Base-by-base conservation (phyloP, 768 basidiomycete genomes). In the Russula griseocarnosa region DNA sequence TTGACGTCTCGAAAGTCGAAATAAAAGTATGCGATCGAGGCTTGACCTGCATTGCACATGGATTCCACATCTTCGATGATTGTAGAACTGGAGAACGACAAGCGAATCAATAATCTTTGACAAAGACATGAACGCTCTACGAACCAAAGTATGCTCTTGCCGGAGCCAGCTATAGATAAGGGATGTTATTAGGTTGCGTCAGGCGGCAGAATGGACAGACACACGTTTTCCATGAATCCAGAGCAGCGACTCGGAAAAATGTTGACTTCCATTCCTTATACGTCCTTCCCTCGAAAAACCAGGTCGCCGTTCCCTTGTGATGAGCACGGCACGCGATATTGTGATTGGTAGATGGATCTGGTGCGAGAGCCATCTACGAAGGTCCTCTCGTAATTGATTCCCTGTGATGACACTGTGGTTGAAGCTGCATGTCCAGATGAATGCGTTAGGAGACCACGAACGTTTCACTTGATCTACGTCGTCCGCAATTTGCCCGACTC, bases 121-220 rank as follows among this genome's bases (percentile, higher is more conserved):
- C 28, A 13, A 42, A 32, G n/a, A 10, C 2, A 28, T 30, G 9
- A 11, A 36, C 16, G 22, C 3, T 7, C 1, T 1, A 58, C 62
- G 3, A 50, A 63, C 62, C 62, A 58, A 11, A 63, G 62, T 7
- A 44, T 32, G 30, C 26, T 63, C 49, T 63, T 63, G 0, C 62
- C 62, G 13, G 62, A 52, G 20, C 62, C 62, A 28, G 55, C 62
- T 60, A 42, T 14, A 11, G 1, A 18, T 1, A 46, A 28, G 13
- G 20, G 3, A 3, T 13, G 11, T 36, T 5, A 36, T 13, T 36
- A 36, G 36, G 13, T 28, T 9, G 2, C n/a, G 13, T 57, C 7
- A 18, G 32, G 20, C n/a, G 5, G 7, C 10, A 18, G 38, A 14
- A 28, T 24, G 30, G 20, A 56, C 11, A 30, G 18, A 11, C 55